Evolutionary conservation across 2,329 filamentous ascomycete species (phyloP).

Genomic region (Cadophora malorum): DNA sequence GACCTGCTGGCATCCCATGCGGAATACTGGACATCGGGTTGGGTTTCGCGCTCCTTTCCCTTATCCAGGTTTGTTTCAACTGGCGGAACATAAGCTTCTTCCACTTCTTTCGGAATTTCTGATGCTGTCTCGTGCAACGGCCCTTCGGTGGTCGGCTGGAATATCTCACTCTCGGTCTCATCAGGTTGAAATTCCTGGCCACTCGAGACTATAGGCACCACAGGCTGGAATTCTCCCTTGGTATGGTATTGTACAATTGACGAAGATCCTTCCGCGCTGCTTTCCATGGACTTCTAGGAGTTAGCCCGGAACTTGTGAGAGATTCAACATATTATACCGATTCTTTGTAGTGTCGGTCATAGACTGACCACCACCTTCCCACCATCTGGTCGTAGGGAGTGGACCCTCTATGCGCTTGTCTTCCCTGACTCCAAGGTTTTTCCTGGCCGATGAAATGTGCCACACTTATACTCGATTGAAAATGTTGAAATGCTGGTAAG

Average conservation of each 20-base stretch:
- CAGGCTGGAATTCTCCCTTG: constrained; percentile 44
- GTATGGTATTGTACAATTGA: constrained; percentile 45
- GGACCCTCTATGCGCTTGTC: constrained; percentile 58
- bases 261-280: constrained; percentile 31
- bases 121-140: constrained; percentile 35
- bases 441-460: constrained; percentile 92
- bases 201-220: constrained; percentile 29
- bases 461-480: constrained; percentile 86
- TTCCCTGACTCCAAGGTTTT: constrained; percentile 84
- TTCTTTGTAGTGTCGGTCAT: constrained; percentile 80
- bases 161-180: constrained; percentile 39
- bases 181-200: constrained; percentile 31
- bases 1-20: constrained; percentile 56
- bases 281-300: constrained; percentile 38
- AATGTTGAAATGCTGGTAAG: constrained; percentile 91
- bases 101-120: constrained; percentile 36
- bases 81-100: constrained; percentile 43
- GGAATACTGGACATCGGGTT: constrained; percentile 36
- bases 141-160: constrained; percentile 35
- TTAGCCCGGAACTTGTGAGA: constrained; percentile 22
- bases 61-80: constrained; percentile 37
- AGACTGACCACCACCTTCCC: constrained; percentile 91
- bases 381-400: constrained; percentile 83
- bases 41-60: constrained; percentile 24
- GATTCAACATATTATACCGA: constrained; percentile 48